phyloP scores from a whole-genome alignment of 169 alveolate genomes.

The Cyclospora cayetanensis region DNA sequence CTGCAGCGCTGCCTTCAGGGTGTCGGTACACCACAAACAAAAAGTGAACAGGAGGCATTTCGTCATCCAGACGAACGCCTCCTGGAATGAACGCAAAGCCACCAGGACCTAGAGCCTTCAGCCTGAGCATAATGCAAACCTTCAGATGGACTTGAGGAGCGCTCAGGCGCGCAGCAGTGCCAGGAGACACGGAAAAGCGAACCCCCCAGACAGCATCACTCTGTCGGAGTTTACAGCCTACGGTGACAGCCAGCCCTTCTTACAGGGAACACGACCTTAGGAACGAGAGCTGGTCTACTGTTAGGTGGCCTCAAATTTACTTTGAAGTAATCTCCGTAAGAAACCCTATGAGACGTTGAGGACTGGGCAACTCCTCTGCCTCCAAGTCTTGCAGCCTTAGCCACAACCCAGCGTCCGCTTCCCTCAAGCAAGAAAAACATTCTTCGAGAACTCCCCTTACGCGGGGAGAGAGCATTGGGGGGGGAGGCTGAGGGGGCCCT shows the following conservation, averaged over 20 bases:
- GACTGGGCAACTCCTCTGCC: not conserved
- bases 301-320: constrained; percentile 32
- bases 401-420: constrained; percentile 38
- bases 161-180: not conserved
- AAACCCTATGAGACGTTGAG: not conserved
- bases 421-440: not conserved
- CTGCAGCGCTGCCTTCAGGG: constrained; percentile 18
- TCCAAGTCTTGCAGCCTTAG: not conserved
- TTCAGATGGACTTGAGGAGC: not conserved
- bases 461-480: constrained; percentile 30
- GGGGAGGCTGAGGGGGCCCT: not conserved
- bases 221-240: not conserved
- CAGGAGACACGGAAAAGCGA: not conserved
- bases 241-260: not conserved
- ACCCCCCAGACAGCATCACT: not conserved
- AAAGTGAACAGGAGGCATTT: constrained; percentile 33
- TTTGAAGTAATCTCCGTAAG: constrained; percentile 28
- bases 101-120: constrained; percentile 57
- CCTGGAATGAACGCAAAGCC: constrained; percentile 66
- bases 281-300: too few species aligned
- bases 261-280: not conserved
- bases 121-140: constrained; percentile 33
- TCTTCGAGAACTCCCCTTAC: not conserved
- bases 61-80: constrained; percentile 54
- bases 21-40: constrained; percentile 58